phyloP scores from a whole-genome alignment of 331 rosid species.

The Rosa hybrid region DNA sequence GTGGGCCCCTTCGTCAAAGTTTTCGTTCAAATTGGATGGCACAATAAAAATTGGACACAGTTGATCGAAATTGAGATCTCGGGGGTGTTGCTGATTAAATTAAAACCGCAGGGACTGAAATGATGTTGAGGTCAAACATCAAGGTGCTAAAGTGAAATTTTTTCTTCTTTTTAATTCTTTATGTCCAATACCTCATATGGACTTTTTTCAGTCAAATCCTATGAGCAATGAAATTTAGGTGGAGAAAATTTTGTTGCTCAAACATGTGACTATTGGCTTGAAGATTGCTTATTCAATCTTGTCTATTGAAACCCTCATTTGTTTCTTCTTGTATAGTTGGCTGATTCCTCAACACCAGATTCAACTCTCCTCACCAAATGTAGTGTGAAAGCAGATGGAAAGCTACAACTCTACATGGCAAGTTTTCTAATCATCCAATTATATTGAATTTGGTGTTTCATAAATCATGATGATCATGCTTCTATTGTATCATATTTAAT shows the following conservation, averaged over 20 bases:
- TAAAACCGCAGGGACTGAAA: no score
- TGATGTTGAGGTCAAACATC: no score
- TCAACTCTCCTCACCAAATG: constrained; percentile 43
- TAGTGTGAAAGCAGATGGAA: constrained; percentile 30
- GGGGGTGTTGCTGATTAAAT: no score
- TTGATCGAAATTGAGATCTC: no score
- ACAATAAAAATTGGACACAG: no score
- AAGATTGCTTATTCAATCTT: background rate
- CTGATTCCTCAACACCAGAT: constrained; percentile 7
- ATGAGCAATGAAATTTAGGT: background rate
- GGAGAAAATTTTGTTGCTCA: background rate
- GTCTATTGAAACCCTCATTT: constrained; percentile 6
- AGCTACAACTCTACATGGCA: constrained; percentile 50
- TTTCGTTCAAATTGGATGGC: no score
- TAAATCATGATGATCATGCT: background rate
- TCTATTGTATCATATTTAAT: background rate
- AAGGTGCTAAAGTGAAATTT: no score
- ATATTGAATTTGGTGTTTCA: constrained; percentile 7
- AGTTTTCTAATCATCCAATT: constrained; percentile 6
- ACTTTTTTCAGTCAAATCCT: background rate
- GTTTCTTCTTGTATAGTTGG: constrained; percentile 31
- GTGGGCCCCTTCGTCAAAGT: no score
- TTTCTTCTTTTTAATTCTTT: background rate
- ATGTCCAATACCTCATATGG: background rate
- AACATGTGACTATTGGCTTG: background rate